Percentiles rank a stretch among this genome's conserved stretches.
Conservation (phyloP, 2,329 filamentous ascomycete genomes). For the Waltergamsia citrina region DNA sequence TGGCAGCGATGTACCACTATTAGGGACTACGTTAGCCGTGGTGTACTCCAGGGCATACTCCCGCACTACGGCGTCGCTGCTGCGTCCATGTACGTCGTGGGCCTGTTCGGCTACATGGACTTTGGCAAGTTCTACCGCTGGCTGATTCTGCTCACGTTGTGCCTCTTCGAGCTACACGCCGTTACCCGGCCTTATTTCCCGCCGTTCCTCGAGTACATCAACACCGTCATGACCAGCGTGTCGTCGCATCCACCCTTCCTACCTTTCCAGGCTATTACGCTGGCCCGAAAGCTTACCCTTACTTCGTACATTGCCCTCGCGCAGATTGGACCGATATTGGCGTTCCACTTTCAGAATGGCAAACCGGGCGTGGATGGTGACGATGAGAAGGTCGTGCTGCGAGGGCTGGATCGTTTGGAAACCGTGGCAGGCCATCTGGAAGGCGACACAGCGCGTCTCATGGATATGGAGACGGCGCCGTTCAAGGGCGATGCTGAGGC, state of each 20-base stretch:
- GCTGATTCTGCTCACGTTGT: slow-evolving; percentile 43
- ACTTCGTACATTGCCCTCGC: slow-evolving; percentile 77
- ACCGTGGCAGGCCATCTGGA: slow-evolving; percentile 50
- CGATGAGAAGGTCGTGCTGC: slow-evolving; percentile 41
- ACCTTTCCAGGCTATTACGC: slow-evolving; percentile 73
- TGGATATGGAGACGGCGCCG: slow-evolving; percentile 73
- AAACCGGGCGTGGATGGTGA: slow-evolving; percentile 15
- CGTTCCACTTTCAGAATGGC: slow-evolving; percentile 23
- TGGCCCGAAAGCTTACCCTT: slow-evolving; percentile 67
- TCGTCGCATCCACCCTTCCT: slow-evolving; percentile 53
- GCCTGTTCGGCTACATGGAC: slow-evolving; percentile 57
- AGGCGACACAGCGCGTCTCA: slow-evolving; percentile 56
- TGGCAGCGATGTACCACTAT: slow-evolving; percentile 61
- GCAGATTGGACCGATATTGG: slow-evolving; percentile 64
- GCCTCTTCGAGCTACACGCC: slow-evolving; percentile 46
- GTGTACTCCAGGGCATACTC: slow-evolving; percentile 45
- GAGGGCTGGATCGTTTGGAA: slow-evolving; percentile 61
- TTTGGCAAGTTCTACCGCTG: slow-evolving; percentile 59
- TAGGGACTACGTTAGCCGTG: slow-evolving; percentile 62
- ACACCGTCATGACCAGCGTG: slow-evolving; percentile 28
- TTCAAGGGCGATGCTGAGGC: slow-evolving; percentile 63
- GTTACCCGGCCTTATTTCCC: slow-evolving; percentile 46
- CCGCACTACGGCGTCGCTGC: slow-evolving; percentile 53
- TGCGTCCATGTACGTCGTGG: slow-evolving; percentile 49
- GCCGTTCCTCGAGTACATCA: slow-evolving; percentile 31